Evolutionary conservation across 345 rosid species (phyloP).

Genomic region (Noccaea bulbosa): DNA sequence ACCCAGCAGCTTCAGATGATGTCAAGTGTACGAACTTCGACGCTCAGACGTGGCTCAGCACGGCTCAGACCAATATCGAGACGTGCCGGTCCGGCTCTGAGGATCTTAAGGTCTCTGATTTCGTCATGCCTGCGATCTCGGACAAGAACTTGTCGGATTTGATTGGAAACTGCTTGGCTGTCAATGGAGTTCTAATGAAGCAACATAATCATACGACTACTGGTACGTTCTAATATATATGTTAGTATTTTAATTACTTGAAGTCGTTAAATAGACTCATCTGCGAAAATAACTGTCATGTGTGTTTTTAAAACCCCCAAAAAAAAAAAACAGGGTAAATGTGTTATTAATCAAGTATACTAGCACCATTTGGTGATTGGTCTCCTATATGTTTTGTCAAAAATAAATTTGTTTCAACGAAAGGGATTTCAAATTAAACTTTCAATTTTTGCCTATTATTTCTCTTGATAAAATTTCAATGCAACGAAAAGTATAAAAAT

Average conservation of each 20-base stretch:
- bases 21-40: constrained; percentile 63
- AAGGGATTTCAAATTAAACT: too few relatives aligned
- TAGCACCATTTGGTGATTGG: too few relatives aligned
- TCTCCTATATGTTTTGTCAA: too few relatives aligned
- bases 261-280: constrained; percentile 10
- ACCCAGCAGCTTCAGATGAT: constrained; percentile 31
- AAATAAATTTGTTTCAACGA: too few relatives aligned
- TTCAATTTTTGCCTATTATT: too few relatives aligned
- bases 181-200: constrained; percentile 49
- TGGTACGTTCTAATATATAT: constrained; percentile 26
- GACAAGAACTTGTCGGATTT: constrained; percentile 65
- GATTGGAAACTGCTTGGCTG: constrained; percentile 66
- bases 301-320: too few relatives aligned
- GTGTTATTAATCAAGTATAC: neutral
- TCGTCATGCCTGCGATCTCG: constrained; percentile 58
- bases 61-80: constrained; percentile 79
- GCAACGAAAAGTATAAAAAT: neutral
- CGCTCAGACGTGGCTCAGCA: constrained; percentile 79
- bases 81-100: constrained; percentile 67
- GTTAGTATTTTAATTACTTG: constrained; percentile 1
- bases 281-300: neutral
- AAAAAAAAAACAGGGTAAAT: neutral
- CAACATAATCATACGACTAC: constrained; percentile 46
- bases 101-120: constrained; percentile 64
- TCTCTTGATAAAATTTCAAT: neutral